Evolutionary conservation across 2,329 filamentous ascomycete genomes (phyloP), one percentile per base, ranked within the genome.

Genomic region (Scedosporium apiospermum): DNA sequence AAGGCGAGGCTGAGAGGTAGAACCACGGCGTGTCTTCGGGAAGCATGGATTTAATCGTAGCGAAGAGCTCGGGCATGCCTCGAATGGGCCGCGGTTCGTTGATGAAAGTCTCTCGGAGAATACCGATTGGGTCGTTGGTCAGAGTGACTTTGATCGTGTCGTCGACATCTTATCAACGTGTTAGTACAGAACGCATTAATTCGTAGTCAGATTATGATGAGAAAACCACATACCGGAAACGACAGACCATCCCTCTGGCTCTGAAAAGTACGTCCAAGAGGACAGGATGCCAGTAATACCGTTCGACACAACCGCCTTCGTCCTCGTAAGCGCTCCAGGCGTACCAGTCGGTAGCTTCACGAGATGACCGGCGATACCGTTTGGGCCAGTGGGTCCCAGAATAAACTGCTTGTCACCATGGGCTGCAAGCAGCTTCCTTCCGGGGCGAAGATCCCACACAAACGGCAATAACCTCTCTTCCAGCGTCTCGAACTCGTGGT

Each of bases 71-170:
- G 0, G 92, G 90, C 91, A 97, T 97, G 58, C 90, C 91, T 0
- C 80, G 69, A 14, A 93, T 85, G 0, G 90, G 85, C 14, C 81
- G 78, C 0, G 92, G 88, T 16, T 85, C 78, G 60, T 93, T 88
- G 57, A 90, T 84, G 69, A 98, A 97, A 0, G 93, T 98, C 60
- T 88, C 88, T 57, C 85, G 82, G 4, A 98, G 78, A 68, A 97
- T 93, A 2, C 91, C 91, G 6, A 89, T 81, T 0, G 91, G 87
- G 59, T 90, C 88, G 53, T 87, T 85, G 0, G 93, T 96, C 72
- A 89, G 81, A 0, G 93, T 97, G 67, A 93, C 78, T 75, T 98
- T 97, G 78, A 98, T 96, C 0, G 93, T 96, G 74, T 98, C 93
- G 71, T 98, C 95, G 67, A 98, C 85, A 69, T 98, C 93, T 87